A percentile compares a stretch with the other conserved stretches of the same genome.
Evolutionary conservation across 768 basidiomycete genomes (phyloP).

Genomic region (Suillus lakei): DNA sequence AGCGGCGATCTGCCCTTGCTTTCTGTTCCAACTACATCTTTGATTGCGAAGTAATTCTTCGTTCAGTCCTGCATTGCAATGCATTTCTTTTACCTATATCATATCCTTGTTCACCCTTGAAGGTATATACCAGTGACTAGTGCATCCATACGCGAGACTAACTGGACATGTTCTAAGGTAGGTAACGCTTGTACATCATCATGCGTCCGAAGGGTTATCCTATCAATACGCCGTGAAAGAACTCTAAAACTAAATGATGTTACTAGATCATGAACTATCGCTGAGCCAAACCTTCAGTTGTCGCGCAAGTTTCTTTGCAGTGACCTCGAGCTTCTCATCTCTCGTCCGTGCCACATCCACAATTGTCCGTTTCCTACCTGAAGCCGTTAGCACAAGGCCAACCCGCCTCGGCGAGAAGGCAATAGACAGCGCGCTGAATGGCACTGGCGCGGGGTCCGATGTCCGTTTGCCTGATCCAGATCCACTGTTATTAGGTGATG

Average conservation of each 20-base stretch:
- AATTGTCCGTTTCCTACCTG: slow-evolving; percentile 53
- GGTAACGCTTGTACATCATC: neutral
- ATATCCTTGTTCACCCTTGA: too few species aligned
- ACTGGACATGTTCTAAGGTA: neutral
- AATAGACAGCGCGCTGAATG: slow-evolving; percentile 43
- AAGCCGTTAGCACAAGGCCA: slow-evolving; percentile 38
- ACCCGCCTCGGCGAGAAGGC: slow-evolving; percentile 46
- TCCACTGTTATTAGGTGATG: slow-evolving; percentile 1
- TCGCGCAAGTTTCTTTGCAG: slow-evolving; percentile 56
- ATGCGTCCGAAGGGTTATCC: neutral
- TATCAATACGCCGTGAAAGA: neutral
- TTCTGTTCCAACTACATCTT: too few species aligned
- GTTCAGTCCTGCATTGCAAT: too few species aligned
- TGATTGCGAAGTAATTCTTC: too few species aligned
- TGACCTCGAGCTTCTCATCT: slow-evolving; percentile 60
- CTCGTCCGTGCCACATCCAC: slow-evolving; percentile 53
- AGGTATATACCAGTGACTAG: too few species aligned
- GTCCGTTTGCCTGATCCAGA: slow-evolving; percentile 11
- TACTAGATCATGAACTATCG: slow-evolving; percentile 6
- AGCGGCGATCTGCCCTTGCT: too few species aligned
- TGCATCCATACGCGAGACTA: too few species aligned
- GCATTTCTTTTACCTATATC: too few species aligned
- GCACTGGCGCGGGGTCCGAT: slow-evolving; percentile 22
- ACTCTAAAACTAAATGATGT: neutral
- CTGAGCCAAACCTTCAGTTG: slow-evolving; percentile 51